Conservation (phyloP, 768 basidiomycete species). For the Tricholoma sp. region DNA sequence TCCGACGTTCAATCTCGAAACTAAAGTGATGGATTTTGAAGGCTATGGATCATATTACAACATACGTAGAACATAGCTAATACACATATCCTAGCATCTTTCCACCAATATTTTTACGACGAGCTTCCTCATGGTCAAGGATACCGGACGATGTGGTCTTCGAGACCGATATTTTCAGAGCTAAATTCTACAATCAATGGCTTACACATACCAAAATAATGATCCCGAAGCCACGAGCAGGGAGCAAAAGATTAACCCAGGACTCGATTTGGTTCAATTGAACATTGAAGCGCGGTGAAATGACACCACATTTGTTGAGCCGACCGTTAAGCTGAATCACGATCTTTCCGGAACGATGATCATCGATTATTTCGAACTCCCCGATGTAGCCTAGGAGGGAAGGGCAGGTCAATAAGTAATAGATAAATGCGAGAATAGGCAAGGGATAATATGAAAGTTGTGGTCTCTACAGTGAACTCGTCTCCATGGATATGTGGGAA, state of each 20-base stretch:
- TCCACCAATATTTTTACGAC: conserved; percentile 96
- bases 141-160: conserved; percentile 98
- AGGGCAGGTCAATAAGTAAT: conserved; percentile 12
- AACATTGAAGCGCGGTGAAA: conserved; percentile 98
- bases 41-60: neutral
- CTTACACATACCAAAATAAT: conserved; percentile 76
- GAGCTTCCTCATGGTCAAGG: conserved; percentile 97
- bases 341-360: conserved; percentile 97
- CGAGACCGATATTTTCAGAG: neutral
- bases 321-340: conserved; percentile 98
- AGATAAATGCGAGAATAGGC: conserved; percentile 5
- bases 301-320: conserved; percentile 99
- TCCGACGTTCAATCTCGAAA: no score
- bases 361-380: conserved; percentile 98
- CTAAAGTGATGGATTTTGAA: no score
- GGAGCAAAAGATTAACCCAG: conserved; percentile 96
- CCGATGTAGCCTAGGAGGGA: conserved; percentile 81
- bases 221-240: conserved; percentile 93
- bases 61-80: conserved; percentile 33
- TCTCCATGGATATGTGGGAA: conserved; percentile 29
- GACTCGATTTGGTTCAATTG: conserved; percentile 87
- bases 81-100: conserved; percentile 93
- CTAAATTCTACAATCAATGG: neutral
- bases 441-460: conserved; percentile 24
- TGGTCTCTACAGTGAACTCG: conserved; percentile 56